phyloP scores from a whole-genome alignment of 140 eudicot species.

The Artemisia princeps region DNA sequence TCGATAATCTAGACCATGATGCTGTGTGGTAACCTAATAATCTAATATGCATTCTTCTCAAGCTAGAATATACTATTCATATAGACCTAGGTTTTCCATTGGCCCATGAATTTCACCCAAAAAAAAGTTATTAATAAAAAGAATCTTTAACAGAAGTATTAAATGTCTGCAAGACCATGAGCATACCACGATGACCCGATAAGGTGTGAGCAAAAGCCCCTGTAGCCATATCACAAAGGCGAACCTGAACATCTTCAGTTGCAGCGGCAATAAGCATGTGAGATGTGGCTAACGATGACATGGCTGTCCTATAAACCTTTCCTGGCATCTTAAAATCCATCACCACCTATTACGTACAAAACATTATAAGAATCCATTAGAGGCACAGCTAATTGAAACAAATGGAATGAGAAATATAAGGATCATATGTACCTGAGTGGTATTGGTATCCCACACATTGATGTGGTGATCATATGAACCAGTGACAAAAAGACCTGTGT shows the following conservation, averaged over 20 bases:
- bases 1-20: no score
- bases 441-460: conserved; percentile 95
- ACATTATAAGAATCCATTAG: neutral
- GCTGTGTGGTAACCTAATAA: no score
- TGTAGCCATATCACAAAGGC: conserved; percentile 89
- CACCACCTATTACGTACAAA: conserved; percentile 48
- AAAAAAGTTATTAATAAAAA: no score
- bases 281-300: conserved; percentile 81
- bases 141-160: conserved; percentile 6
- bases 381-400: neutral
- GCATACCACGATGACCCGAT: conserved; percentile 98
- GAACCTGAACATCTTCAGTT: conserved; percentile 98
- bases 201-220: conserved; percentile 98
- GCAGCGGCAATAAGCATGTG: conserved; percentile 96
- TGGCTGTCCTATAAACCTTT: conserved; percentile 84
- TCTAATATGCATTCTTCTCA: no score
- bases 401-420: neutral
- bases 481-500: conserved; percentile 85
- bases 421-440: conserved; percentile 52
- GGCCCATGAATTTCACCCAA: no score
- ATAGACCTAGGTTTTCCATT: no score
- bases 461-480: conserved; percentile 90
- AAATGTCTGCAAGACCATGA: conserved; percentile 4
- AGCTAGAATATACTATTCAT: no score
- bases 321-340: conserved; percentile 98